Evolutionary conservation across 371 early-diverging fungal genomes (phyloP).

Genomic region (Haplosporangium sp.): DNA sequence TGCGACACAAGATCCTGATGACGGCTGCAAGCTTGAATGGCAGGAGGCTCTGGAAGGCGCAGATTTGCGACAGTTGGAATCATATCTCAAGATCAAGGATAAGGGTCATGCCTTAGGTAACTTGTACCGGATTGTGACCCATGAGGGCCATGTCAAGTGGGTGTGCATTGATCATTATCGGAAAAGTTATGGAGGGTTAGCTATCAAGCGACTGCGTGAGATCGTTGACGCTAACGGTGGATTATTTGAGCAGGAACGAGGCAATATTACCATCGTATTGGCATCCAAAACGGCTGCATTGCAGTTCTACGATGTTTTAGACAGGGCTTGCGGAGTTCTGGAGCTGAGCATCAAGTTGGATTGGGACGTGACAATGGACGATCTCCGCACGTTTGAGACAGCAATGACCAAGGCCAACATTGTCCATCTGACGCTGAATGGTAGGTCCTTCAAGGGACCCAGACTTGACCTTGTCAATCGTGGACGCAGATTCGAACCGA

Average conservation of each 20-base stretch:
- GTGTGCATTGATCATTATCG: background rate
- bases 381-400: background rate
- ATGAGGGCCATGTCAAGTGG: slow-evolving; percentile 13
- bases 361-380: slow-evolving; percentile 5
- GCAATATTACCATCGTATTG: background rate
- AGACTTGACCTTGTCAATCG: slow-evolving; percentile 4
- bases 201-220: background rate
- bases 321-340: slow-evolving; percentile 1
- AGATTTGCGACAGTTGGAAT: slow-evolving; percentile 20
- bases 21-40: background rate
- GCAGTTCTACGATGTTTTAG: background rate
- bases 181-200: background rate
- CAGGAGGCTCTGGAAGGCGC: slow-evolving; percentile 13
- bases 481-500: slow-evolving; percentile 9
- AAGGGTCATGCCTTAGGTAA: slow-evolving; percentile 12
- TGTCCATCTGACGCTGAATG: background rate
- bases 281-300: background rate
- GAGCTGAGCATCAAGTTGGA: background rate
- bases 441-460: background rate
- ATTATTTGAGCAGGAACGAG: background rate
- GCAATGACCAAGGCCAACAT: slow-evolving; percentile 2
- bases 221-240: background rate
- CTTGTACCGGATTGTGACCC: slow-evolving; percentile 14
- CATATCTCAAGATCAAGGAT: slow-evolving; percentile 8
- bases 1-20: background rate